phyloP scores from a whole-genome alignment of 2,329 filamentous ascomycete genomes.

The Pestalotiopsis fici region DNA sequence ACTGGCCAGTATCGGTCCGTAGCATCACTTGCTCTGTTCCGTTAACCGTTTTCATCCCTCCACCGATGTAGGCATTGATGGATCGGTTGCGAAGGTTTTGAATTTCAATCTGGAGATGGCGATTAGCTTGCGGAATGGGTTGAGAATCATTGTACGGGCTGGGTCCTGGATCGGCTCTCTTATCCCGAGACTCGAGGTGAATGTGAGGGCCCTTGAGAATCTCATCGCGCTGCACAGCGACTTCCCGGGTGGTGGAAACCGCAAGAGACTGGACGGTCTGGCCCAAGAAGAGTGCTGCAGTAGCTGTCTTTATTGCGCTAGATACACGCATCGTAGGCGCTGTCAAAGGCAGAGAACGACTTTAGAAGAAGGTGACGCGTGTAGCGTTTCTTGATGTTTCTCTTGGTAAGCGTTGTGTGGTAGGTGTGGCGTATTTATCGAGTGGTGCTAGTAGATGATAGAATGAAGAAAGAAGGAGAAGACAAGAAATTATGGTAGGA shows the following conservation, averaged over 20 bases:
- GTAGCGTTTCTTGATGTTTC: not conserved
- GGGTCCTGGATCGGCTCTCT: too few relatives aligned
- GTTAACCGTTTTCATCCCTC: not conserved
- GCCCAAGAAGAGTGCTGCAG: not conserved
- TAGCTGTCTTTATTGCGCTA: not conserved
- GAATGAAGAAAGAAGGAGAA: not conserved
- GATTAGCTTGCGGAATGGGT: not conserved
- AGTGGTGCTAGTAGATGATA: not conserved
- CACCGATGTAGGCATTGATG: slow-evolving; percentile 1
- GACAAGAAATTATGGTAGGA: not conserved
- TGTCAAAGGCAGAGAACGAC: not conserved
- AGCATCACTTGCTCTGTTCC: not conserved
- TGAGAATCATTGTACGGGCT: too few relatives aligned
- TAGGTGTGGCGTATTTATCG: not conserved
- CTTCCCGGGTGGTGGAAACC: not conserved
- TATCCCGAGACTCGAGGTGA: not conserved
- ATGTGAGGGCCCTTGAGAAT: not conserved
- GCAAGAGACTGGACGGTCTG: not conserved
- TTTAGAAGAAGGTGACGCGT: not conserved
- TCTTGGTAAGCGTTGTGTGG: not conserved
- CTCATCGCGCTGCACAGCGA: not conserved
- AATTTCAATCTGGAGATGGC: not conserved
- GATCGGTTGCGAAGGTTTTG: not conserved
- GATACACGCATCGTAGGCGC: not conserved
- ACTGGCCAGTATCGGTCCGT: not conserved